Conservation (phyloP, 2,329 filamentous ascomycete genomes). For the Penicillium sp. region DNA sequence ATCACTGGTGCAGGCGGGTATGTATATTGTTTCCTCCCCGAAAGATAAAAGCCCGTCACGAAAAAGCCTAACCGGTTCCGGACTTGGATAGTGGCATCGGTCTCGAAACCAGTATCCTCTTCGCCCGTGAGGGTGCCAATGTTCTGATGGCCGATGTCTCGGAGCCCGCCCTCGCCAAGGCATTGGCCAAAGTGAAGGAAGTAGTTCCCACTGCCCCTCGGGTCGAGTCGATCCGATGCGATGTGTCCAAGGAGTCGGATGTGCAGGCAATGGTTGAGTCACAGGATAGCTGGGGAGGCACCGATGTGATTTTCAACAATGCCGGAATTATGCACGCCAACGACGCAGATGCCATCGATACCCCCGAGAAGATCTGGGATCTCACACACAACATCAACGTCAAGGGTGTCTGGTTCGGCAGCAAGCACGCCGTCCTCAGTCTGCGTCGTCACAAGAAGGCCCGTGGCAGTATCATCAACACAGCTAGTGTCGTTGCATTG, state of each 20-base stretch:
- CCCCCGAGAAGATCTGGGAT: slow-evolving; percentile 89
- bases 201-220: slow-evolving; percentile 55
- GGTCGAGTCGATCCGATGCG: slow-evolving; percentile 42
- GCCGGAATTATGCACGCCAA: slow-evolving; percentile 92
- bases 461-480: slow-evolving; percentile 84
- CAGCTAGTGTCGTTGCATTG: slow-evolving; percentile 81
- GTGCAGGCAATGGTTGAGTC: slow-evolving; percentile 71
- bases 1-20: slow-evolving; percentile 86
- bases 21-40: slow-evolving; percentile 13
- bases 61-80: neutral
- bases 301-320: slow-evolving; percentile 96
- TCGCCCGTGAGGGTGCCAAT: slow-evolving; percentile 81
- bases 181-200: slow-evolving; percentile 69
- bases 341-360: slow-evolving; percentile 76
- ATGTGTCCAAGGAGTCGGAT: slow-evolving; percentile 82
- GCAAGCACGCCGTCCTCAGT: slow-evolving; percentile 83
- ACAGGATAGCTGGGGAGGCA: slow-evolving; percentile 78
- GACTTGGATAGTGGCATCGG: slow-evolving; percentile 67
- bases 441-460: slow-evolving; percentile 77
- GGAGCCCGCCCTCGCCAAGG: slow-evolving; percentile 71
- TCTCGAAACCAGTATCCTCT: slow-evolving; percentile 86
- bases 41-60: neutral
- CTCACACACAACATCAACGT: slow-evolving; percentile 92
- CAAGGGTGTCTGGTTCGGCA: slow-evolving; percentile 96
- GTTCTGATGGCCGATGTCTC: slow-evolving; percentile 86